phyloP scores from a whole-genome alignment of 768 basidiomycete genomes.

The Lactarius indigo region DNA sequence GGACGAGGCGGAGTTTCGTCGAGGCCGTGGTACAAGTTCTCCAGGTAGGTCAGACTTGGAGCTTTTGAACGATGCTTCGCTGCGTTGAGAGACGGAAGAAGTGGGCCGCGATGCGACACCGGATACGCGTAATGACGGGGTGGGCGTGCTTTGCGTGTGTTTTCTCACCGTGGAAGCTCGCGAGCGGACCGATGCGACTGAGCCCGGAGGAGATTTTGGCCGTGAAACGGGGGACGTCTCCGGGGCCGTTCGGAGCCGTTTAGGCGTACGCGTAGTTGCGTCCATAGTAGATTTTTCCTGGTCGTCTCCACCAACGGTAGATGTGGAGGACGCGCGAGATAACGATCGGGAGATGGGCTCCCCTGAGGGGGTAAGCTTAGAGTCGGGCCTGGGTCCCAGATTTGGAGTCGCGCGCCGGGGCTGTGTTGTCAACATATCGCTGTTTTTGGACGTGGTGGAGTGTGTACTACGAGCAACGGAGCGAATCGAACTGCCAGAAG shows the following conservation, averaged over 20 bases:
- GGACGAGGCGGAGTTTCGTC: conserved; percentile 33
- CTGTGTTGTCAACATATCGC: conserved; percentile 27
- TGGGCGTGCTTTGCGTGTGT: conserved; percentile 23
- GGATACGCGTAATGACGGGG: conserved; percentile 23
- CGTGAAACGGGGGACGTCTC: conserved; percentile 19
- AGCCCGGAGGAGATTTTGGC: conserved; percentile 32
- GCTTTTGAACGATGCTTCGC: conserved; percentile 45
- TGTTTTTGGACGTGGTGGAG: conserved; percentile 34
- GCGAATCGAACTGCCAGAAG: conserved; percentile 42
- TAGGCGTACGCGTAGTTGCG: conserved; percentile 1
- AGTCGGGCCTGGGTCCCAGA: conserved; percentile 49
- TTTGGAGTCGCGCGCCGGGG: conserved; percentile 29
- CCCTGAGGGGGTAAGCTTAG: conserved; percentile 60
- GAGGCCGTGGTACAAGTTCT: conserved; percentile 34
- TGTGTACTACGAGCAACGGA: conserved; percentile 44
- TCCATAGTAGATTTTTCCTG: conserved; percentile 1
- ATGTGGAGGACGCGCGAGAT: conserved; percentile 22
- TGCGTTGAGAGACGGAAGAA: conserved; percentile 31
- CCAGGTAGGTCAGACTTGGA: conserved; percentile 38
- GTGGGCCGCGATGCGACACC: conserved; percentile 26
- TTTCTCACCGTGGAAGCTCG: conserved; percentile 39
- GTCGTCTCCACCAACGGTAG: conserved; percentile 19
- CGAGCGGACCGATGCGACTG: conserved; percentile 37
- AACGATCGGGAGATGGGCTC: conserved; percentile 22
- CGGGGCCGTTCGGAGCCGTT: conserved; percentile 16